Percentiles rank a stretch among this genome's conserved stretches.
These are phyloP conservation scores for Lachancea sp. DNA, from an alignment of 805 yeast species.

Conservation along the genomic window DNA sequence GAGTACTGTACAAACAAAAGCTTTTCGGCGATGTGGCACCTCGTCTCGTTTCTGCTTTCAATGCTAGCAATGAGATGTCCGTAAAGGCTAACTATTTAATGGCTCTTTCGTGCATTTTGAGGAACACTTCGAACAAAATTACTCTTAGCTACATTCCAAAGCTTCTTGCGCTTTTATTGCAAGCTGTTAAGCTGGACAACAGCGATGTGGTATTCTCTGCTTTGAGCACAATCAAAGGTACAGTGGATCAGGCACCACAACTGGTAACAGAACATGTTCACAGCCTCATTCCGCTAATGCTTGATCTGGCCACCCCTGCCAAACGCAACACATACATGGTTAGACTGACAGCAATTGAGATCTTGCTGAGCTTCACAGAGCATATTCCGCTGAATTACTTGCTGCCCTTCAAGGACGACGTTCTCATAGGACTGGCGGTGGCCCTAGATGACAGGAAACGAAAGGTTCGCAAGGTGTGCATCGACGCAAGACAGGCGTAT, in stretches of 20 bases:
- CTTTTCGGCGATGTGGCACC: slow-evolving; percentile 60
- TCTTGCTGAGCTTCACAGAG: slow-evolving; percentile 45
- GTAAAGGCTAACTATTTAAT: slow-evolving; percentile 50
- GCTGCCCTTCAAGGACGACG: slow-evolving; percentile 44
- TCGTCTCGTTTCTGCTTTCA: slow-evolving; percentile 43
- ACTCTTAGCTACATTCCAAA: slow-evolving; percentile 56
- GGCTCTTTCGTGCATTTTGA: slow-evolving; percentile 61
- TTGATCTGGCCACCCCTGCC: slow-evolving; percentile 29
- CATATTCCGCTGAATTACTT: slow-evolving; percentile 38
- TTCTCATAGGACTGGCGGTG: slow-evolving; percentile 42
- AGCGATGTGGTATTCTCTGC: slow-evolving; percentile 53
- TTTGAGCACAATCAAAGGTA: slow-evolving; percentile 50
- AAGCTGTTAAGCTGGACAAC: slow-evolving; percentile 47
- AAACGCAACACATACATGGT: slow-evolving; percentile 41
- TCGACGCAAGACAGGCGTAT: slow-evolving; percentile 72
- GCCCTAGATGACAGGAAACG: slow-evolving; percentile 72
- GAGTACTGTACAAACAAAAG: slow-evolving; percentile 73
- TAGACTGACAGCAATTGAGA: slow-evolving; percentile 49
- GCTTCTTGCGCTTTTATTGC: slow-evolving; percentile 66
- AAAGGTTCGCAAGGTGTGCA: slow-evolving; percentile 65
- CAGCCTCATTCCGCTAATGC: slow-evolving; percentile 49
- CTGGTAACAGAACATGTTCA: slow-evolving; percentile 49
- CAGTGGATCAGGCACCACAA: slow-evolving; percentile 49
- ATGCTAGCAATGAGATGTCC: slow-evolving; percentile 19
- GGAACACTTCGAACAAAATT: slow-evolving; percentile 55